These are phyloP conservation scores for Bipolaris victoriae DNA, from an alignment of 2,329 filamentous ascomycete genomes.

Conservation along the genomic window DNA sequence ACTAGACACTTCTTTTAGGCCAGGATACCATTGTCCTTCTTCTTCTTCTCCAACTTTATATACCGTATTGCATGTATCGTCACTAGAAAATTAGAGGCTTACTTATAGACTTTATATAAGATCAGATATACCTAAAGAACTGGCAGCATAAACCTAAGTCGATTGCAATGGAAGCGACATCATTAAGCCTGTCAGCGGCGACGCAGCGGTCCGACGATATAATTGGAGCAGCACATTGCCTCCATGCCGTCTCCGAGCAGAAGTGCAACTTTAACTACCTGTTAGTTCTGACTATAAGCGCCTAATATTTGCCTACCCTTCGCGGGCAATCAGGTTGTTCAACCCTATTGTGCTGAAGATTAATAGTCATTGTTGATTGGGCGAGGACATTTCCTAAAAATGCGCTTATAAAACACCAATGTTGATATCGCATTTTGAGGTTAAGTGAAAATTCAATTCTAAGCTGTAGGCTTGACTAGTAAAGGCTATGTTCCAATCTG, in stretches of 20 bases:
- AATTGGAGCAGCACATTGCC: conserved; percentile 12
- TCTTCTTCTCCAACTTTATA: not conserved
- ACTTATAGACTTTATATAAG: conserved; percentile 1
- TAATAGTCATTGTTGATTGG: conserved; percentile 9
- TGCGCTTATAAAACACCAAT: not conserved
- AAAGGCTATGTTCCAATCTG: not conserved
- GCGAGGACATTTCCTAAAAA: conserved; percentile 3
- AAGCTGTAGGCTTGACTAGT: not conserved
- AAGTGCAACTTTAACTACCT: conserved; percentile 7
- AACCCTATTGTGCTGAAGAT: conserved; percentile 13
- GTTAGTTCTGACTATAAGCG: conserved; percentile 1
- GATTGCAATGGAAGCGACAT: conserved; percentile 14
- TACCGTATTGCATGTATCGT: conserved; percentile 7
- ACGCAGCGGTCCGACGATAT: conserved; percentile 13
- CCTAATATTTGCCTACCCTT: conserved; percentile 15
- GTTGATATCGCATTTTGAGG: conserved; percentile 5
- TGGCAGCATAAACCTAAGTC: conserved; percentile 9
- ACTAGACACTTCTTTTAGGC: conserved; percentile 5
- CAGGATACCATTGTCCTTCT: conserved; percentile 10
- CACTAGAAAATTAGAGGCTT: conserved; percentile 9
- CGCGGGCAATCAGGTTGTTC: conserved; percentile 7
- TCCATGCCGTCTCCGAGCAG: conserved; percentile 6
- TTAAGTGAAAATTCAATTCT: not conserved
- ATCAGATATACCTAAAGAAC: conserved; percentile 14
- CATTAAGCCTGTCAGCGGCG: conserved; percentile 8